Evolutionary conservation across 257 asterid species (phyloP).

Genomic region (Anisodus acutangulus): DNA sequence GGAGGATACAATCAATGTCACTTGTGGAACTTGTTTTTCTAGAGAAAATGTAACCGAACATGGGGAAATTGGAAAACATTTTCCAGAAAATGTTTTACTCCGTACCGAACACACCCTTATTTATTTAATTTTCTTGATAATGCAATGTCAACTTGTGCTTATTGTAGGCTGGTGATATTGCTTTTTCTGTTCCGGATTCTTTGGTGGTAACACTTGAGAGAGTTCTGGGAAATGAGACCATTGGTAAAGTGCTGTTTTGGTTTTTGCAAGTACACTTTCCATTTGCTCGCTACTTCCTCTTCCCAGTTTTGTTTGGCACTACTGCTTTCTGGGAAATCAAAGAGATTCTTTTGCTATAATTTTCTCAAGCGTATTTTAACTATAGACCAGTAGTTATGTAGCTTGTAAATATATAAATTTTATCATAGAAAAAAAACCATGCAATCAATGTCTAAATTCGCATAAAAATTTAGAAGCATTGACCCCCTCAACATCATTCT

Average conservation of each 20-base stretch:
- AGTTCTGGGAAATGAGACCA: conserved; percentile 85
- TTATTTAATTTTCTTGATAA: too few relatives aligned
- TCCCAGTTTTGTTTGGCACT: not conserved
- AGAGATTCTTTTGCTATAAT: not conserved
- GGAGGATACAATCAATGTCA: too few relatives aligned
- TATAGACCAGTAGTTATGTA: not conserved
- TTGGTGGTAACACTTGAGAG: conserved; percentile 97
- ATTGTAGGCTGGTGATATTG: conserved; percentile 80
- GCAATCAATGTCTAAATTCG: not conserved
- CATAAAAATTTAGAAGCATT: not conserved
- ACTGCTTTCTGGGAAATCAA: not conserved
- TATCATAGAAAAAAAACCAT: not conserved
- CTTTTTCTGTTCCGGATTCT: conserved; percentile 78
- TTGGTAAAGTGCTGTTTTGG: conserved; percentile 59
- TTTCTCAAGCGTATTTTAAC: not conserved
- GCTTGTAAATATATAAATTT: not conserved
- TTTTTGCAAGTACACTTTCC: conserved; percentile 22
- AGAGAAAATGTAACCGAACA: too few relatives aligned
- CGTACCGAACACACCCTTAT: too few relatives aligned
- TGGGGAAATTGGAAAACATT: too few relatives aligned
- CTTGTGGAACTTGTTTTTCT: too few relatives aligned
- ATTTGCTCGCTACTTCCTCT: not conserved
- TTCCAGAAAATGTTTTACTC: too few relatives aligned
- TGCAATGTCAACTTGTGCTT: not conserved
- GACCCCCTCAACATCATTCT: not conserved